phyloP scores from a whole-genome alignment of 768 basidiomycete genomes.

The Tricholoma matsutake region DNA sequence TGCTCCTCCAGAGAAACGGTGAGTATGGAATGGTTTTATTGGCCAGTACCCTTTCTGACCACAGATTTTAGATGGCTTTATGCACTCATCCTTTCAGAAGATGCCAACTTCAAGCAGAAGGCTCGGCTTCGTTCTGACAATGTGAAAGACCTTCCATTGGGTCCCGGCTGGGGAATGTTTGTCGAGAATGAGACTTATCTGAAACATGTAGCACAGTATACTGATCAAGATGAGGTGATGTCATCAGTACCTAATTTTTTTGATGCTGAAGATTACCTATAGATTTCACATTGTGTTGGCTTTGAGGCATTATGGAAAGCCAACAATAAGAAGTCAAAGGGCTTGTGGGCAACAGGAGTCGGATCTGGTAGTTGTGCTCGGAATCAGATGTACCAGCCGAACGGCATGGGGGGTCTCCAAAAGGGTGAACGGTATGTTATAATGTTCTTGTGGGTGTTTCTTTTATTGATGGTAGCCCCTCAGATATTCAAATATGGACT shows the following conservation, averaged over 20 bases:
- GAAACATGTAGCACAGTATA: constrained; percentile 9
- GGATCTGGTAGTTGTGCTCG: constrained; percentile 18
- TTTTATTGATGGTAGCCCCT: not conserved
- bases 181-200: constrained; percentile 6
- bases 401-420: not conserved
- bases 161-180: constrained; percentile 11
- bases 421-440: constrained; percentile 9
- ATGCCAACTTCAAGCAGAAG: constrained; percentile 19
- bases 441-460: too few relatives aligned
- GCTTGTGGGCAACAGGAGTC: constrained; percentile 16
- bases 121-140: constrained; percentile 8
- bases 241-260: not conserved
- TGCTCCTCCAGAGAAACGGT: constrained; percentile 6
- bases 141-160: constrained; percentile 12
- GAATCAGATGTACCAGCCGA: constrained; percentile 13
- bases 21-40: too few relatives aligned
- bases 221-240: constrained; percentile 7
- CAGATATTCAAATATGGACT: constrained; percentile 22
- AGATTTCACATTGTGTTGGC: constrained; percentile 11
- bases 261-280: not conserved
- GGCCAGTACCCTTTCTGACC: too few relatives aligned
- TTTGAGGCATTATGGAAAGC: constrained; percentile 4
- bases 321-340: constrained; percentile 10
- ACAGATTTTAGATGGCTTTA: constrained; percentile 7
- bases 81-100: constrained; percentile 13